Base-by-base conservation (phyloP, 2,329 filamentous ascomycete species). In the Cadophora malorum region DNA sequence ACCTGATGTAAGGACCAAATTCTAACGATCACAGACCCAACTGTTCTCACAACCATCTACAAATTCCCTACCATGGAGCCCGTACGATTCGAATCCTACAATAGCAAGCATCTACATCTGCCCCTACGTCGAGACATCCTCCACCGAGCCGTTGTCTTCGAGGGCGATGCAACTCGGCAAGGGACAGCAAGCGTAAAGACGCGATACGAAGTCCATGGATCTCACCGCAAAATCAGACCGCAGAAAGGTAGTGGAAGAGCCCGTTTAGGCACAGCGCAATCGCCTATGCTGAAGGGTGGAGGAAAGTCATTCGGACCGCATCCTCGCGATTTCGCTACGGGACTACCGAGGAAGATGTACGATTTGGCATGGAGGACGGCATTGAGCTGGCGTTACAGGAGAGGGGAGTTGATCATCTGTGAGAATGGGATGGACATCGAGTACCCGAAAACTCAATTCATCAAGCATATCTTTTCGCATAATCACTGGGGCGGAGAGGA, bases 291-390 rank as follows among this genome's bases (percentile, higher is more conserved):
- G 52, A 85, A 86, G 70, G 96, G 96, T 72, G 96, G 96, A 80
- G 95, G 94, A 80, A 95, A 96, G 74, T 84, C 89, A 0, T 93
- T 94, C 76, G 96, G 96, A n/a, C 96, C 96, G 33, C 90, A 94
- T 75, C 94, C 94, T 31, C 87, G 96, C 78, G 93, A 98, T 81
- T 99, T 99, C 78, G 88, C 88, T 69, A 96, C 94, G 25, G 86
- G 86, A 19, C 84, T 99, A 65, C 94, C 91, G 75, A 86, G 86
- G 78, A 98, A 98, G 83, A 88, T 97, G 59, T 99, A 99, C 82
- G 94, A 98, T 80, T 85, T 96, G 75, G 96, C 96, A 10, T 98
- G 93, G 93, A 89, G 96, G 78, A 98, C 92, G 53, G 96, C 96
- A 12, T 85, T 99, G 72, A 96, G 91, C 77, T 97, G 97, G 83